Base-by-base conservation (phyloP, 164 flowering plant species). In the Chloranthus sessilifolius region DNA sequence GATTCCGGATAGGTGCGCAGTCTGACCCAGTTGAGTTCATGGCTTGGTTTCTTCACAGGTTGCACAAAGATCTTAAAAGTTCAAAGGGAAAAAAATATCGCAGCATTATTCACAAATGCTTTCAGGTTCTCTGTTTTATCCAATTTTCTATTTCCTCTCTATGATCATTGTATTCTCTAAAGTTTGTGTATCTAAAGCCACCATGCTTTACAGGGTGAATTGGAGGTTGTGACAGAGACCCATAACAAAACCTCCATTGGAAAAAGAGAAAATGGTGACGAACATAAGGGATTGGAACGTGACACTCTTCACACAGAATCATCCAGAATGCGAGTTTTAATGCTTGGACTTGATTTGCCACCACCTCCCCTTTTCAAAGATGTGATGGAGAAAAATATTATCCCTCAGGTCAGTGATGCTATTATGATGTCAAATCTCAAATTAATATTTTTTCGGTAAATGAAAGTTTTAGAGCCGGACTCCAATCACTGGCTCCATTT, bases 21-120 rank as follows among this genome's bases (percentile, higher is more conserved):
- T 89, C 97, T 22, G 95, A 94, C 55, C 99, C 97, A 15, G 99
- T 94, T 57, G 95, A 89, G 61, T 94, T 94, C 67, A 82, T 94
- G 81, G 85, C 99, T 26, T 94, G 99, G 99, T 95, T 94, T 63
- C 96, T 89, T 41, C 82, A 94, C 46, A 83, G 95, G 2, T 68
- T 94, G 47, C 97, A 94, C 68, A 43, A 72, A 47, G 85, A 86
- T 66, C 95, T 92, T 50, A 78, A 46, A 59, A 67, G 72, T 60
- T 68, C 84, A 56, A 76, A 75, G 72, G 78, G 53, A 60, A 66
- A 29, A 39, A 58, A 42, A 48, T 31, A 67, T 48, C 69, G 64
- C 53, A 91, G 84, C 65, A 80, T 94, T 21, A 84, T 94, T 47
- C 72, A 86, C 52, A 61, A 83, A 61, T 94, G 97, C 64, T 94